phyloP scores from a whole-genome alignment of 2,329 filamentous ascomycete species.

The Cadophora gregata region DNA sequence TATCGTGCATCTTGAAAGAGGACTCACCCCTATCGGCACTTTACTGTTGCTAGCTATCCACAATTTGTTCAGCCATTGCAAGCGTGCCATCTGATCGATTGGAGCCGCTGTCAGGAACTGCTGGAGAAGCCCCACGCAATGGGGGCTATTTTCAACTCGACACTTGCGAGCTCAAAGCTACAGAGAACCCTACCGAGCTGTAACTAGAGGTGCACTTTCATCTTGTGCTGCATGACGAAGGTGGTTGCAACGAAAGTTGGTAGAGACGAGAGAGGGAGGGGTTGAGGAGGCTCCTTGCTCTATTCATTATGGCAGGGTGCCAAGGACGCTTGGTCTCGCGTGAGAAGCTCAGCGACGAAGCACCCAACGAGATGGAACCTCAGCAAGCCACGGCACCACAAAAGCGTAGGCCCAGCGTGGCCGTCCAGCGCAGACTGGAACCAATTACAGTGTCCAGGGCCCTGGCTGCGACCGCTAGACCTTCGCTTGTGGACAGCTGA shows the following conservation, averaged over 20 bases:
- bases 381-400: neutral
- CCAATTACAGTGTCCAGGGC: slow-evolving; percentile 18
- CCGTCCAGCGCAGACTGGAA: slow-evolving; percentile 3
- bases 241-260: slow-evolving; percentile 21
- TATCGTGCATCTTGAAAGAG: slow-evolving; percentile 22
- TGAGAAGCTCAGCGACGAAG: slow-evolving; percentile 22
- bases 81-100: slow-evolving; percentile 23
- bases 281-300: slow-evolving; percentile 28
- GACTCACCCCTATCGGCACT: slow-evolving; percentile 22
- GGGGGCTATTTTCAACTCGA: slow-evolving; percentile 33
- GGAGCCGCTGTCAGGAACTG: slow-evolving; percentile 27
- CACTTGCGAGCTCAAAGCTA: slow-evolving; percentile 39
- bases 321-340: slow-evolving; percentile 24
- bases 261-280: slow-evolving; percentile 11
- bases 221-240: slow-evolving; percentile 31
- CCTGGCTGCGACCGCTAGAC: slow-evolving; percentile 10
- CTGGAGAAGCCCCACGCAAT: slow-evolving; percentile 31
- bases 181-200: slow-evolving; percentile 42
- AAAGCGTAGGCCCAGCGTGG: slow-evolving; percentile 17
- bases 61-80: slow-evolving; percentile 35
- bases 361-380: neutral
- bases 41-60: slow-evolving; percentile 39
- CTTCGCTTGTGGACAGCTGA: slow-evolving; percentile 30
- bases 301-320: slow-evolving; percentile 13
- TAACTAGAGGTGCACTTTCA: slow-evolving; percentile 19